Conservation (phyloP, 345 rosid genomes). For the Angophora floribunda region DNA sequence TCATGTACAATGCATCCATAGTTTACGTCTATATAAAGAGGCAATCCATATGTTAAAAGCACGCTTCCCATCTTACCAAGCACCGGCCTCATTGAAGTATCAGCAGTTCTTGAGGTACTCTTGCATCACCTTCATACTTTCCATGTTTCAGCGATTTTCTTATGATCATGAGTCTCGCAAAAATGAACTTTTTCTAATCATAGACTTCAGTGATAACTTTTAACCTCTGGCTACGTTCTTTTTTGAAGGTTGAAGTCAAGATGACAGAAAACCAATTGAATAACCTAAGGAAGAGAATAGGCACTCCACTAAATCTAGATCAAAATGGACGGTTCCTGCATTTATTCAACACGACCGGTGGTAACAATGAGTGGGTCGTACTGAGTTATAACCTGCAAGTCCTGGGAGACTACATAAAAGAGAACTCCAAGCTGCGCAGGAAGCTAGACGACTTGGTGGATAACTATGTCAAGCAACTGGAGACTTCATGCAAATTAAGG, state of each 20-base stretch:
- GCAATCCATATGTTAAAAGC: neutral
- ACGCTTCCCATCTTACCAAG: neutral
- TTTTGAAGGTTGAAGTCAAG: neutral
- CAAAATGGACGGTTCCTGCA: neutral
- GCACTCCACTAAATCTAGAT: neutral
- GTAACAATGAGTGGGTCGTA: neutral
- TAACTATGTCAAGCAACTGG: neutral
- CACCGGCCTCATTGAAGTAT: neutral
- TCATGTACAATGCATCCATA: neutral
- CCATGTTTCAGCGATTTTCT: neutral
- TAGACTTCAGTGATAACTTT: neutral
- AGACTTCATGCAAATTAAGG: neutral
- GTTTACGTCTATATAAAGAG: neutral
- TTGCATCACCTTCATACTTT: neutral
- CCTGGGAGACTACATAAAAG: neutral
- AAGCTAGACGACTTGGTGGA: neutral
- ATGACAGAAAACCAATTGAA: neutral
- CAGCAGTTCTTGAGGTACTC: neutral
- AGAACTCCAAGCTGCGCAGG: neutral
- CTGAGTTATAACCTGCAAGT: neutral
- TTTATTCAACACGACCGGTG: neutral
- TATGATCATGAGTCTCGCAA: neutral
- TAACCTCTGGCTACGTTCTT: neutral
- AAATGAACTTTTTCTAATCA: neutral
- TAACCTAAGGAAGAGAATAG: neutral